Evolutionary conservation across 441 rosid genomes (phyloP).

Genomic region (Dalechampia spathulata): DNA sequence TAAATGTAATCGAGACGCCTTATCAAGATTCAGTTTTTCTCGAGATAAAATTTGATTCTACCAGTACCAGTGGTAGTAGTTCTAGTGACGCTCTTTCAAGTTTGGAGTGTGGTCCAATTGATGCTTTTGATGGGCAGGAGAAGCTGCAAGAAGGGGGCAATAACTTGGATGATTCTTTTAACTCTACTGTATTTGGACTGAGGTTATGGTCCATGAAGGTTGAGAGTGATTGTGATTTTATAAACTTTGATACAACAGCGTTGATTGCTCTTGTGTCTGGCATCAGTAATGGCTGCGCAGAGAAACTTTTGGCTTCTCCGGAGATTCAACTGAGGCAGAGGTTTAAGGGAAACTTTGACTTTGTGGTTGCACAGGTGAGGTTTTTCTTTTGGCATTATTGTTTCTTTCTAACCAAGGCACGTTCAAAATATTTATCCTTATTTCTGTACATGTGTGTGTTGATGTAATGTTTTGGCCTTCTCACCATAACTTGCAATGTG

Average conservation of each 20-base stretch:
- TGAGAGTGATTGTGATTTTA: conserved; percentile 26
- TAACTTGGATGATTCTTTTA: conserved; percentile 25
- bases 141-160: conserved; percentile 19
- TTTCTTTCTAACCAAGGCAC: not conserved
- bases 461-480: no score
- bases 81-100: not conserved
- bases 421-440: not conserved
- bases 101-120: conserved; percentile 13
- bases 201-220: no score
- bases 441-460: not conserved
- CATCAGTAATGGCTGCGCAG: conserved; percentile 69
- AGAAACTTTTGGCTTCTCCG: conserved; percentile 39
- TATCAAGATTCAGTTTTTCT: conserved; percentile 42
- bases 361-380: conserved; percentile 71
- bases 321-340: conserved; percentile 42
- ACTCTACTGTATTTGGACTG: conserved; percentile 32
- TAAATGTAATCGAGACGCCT: conserved; percentile 35
- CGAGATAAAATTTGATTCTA: conserved; percentile 43
- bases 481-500: no score
- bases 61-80: not conserved
- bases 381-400: not conserved
- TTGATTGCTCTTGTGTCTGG: conserved; percentile 83
- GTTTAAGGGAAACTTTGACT: conserved; percentile 75
- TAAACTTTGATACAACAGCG: conserved; percentile 82
- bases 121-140: conserved; percentile 16